Percentiles rank a stretch among this genome's conserved stretches.
phyloP scores from a whole-genome alignment of 805 yeast species.

The Zygoascus ofunaensis region DNA sequence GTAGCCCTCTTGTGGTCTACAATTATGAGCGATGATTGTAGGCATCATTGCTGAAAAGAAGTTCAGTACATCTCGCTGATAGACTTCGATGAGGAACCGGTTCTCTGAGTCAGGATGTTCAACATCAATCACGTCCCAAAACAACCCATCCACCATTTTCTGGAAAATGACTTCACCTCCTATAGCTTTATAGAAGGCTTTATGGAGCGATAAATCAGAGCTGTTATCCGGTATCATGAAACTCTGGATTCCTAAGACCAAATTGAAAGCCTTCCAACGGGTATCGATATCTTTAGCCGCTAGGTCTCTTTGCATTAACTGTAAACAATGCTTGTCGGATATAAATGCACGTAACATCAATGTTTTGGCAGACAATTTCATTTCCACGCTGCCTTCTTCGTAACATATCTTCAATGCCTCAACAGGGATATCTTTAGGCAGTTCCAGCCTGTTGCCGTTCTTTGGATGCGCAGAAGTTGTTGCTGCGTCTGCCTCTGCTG shows the following conservation, averaged over 20 bases:
- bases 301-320: conserved; percentile 2
- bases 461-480: too few relatives aligned
- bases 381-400: conserved; percentile 9
- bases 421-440: conserved; percentile 11
- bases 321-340: conserved; percentile 3
- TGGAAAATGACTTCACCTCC: background rate
- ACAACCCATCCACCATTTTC: background rate
- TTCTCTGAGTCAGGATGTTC: background rate
- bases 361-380: conserved; percentile 4
- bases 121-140: background rate
- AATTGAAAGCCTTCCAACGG: conserved; percentile 5
- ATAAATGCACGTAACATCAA: conserved; percentile 6
- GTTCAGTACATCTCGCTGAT: background rate
- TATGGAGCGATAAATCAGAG: background rate
- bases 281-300: background rate
- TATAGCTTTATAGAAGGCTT: too few relatives aligned
- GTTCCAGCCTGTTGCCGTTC: background rate
- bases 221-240: background rate
- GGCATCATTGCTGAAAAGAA: too few relatives aligned
- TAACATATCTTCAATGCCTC: conserved; percentile 13
- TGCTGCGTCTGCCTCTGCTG: too few relatives aligned
- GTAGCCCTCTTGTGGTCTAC: too few relatives aligned
- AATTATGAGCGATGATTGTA: too few relatives aligned
- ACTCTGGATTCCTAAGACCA: background rate
- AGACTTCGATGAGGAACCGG: background rate